phyloP scores from a whole-genome alignment of 75 land plant genomes.

The Larix kaempferi region DNA sequence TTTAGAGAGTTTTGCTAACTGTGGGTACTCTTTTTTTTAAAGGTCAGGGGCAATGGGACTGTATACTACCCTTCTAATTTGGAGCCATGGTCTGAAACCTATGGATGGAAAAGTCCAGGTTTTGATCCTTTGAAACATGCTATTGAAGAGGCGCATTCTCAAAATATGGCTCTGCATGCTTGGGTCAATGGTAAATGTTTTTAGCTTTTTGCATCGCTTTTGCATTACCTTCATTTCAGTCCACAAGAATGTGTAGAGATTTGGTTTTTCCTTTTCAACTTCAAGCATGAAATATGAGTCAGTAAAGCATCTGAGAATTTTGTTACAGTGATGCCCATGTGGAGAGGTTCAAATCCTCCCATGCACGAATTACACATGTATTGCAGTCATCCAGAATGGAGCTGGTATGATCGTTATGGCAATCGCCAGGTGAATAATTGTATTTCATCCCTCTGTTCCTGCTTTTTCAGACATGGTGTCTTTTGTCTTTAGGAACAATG shows the following conservation, averaged over 20 bases:
- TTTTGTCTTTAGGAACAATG: no score
- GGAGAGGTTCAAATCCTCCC: slow-evolving; percentile 12
- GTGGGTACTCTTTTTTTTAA: background rate
- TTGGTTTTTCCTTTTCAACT: no score
- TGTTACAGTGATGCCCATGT: slow-evolving; percentile 17
- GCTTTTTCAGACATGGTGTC: no score
- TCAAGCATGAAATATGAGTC: background rate
- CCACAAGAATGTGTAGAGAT: no score
- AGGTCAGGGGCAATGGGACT: slow-evolving; percentile 14
- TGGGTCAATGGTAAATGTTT: slow-evolving; percentile 13
- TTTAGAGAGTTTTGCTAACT: no score
- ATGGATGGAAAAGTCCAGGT: slow-evolving; percentile 14
- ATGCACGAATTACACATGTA: slow-evolving; percentile 4
- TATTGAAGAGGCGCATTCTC: slow-evolving; percentile 11
- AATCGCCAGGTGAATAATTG: slow-evolving; percentile 8
- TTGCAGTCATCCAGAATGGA: slow-evolving; percentile 9
- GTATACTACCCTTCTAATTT: slow-evolving; percentile 7
- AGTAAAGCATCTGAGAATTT: background rate
- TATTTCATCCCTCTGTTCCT: background rate
- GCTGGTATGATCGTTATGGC: slow-evolving; percentile 13
- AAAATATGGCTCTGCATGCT: slow-evolving; percentile 17
- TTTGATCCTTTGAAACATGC: slow-evolving; percentile 12
- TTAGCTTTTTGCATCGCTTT: background rate
- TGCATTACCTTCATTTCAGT: no score
- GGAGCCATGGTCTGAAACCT: slow-evolving; percentile 15